Evolutionary conservation across 2,329 filamentous ascomycete genomes (phyloP), one percentile per base, ranked within the genome.

Genomic region (Colletotrichum sp.): DNA sequence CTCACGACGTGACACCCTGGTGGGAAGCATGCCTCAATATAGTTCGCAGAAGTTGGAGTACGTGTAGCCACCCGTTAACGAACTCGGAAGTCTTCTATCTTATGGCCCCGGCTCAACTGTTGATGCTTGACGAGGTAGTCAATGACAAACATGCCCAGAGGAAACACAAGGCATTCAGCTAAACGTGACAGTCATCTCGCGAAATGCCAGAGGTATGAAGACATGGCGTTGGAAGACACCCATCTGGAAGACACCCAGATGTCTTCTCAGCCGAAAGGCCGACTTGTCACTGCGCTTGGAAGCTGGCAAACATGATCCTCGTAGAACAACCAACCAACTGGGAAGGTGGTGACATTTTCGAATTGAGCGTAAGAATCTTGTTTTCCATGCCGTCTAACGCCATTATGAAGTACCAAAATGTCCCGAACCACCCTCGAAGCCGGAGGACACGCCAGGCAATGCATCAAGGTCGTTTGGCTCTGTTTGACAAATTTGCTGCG

Each of bases 401-500:
- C 67, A 62, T 28, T 67, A 67, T 67, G 15, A 70, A 69, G 30
- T 48, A 30, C 65, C 25, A 69, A 73, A 48, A 69, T 69, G 66
- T 61, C 66, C 52, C 28, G n/a, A 25, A 22, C 30, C 15, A 30
- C 9, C 58, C 28, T 34, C 32, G 22, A 13, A 36, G 32, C 28
- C n/a, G 8, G 18, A 43, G 27, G 36, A 60, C 70, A 75, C 64
- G 73, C 70, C 70, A 43, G 56, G 61, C 39, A 67, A 72, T 65
- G 28, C 58, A 61, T 61, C 72, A 28, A 75, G 73, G 74, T 75
- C 70, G 70, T 75, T 75, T 48, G 43, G 43, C 18, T 48, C 43
- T 48, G 18, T 48, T 48, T 48, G 43, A 48, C 64, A 73, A 69
- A 65, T 66, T 76, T 76, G 70, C 71, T 76, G 76, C 76, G 71